phyloP scores from a whole-genome alignment of 2,329 filamentous ascomycete genomes.

The Penicillium sp. region DNA sequence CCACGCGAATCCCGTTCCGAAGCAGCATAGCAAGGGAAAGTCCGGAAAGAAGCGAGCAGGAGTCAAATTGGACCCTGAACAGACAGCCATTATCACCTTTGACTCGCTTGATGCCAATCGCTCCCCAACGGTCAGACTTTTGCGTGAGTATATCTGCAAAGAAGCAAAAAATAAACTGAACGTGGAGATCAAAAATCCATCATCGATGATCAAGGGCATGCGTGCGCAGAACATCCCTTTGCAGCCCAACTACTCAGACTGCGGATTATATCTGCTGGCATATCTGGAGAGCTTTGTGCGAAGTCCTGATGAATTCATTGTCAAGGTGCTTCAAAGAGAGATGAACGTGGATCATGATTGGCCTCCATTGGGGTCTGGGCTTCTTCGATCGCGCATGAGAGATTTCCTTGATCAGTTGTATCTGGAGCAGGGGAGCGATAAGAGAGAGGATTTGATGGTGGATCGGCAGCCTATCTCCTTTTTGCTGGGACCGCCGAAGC shows the following conservation, averaged over 20 bases:
- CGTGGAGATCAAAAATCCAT: constrained; percentile 52
- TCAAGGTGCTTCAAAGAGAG: constrained; percentile 66
- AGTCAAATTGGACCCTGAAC: constrained; percentile 53
- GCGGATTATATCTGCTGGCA: constrained; percentile 81
- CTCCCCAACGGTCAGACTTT: constrained; percentile 63
- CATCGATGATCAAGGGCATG: constrained; percentile 58
- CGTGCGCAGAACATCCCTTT: constrained; percentile 75
- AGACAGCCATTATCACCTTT: constrained; percentile 78
- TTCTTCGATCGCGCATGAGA: constrained; percentile 68
- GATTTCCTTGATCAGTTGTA: constrained; percentile 67
- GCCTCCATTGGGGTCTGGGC: constrained; percentile 57
- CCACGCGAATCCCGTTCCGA: background rate
- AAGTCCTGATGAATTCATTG: constrained; percentile 71
- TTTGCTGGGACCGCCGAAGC: constrained; percentile 31
- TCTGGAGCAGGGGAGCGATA: constrained; percentile 55
- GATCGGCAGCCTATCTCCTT: constrained; percentile 37
- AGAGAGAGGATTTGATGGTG: constrained; percentile 37
- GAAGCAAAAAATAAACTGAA: constrained; percentile 70
- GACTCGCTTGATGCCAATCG: constrained; percentile 78
- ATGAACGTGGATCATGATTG: constrained; percentile 61
- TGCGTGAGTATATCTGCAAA: constrained; percentile 76
- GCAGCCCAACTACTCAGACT: constrained; percentile 86
- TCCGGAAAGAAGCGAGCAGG: constrained; percentile 35
- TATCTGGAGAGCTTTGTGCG: constrained; percentile 83
- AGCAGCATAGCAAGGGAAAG: constrained; percentile 2